Conservation (phyloP, 768 basidiomycete genomes). For the Cantharellus cinnabarinus region DNA sequence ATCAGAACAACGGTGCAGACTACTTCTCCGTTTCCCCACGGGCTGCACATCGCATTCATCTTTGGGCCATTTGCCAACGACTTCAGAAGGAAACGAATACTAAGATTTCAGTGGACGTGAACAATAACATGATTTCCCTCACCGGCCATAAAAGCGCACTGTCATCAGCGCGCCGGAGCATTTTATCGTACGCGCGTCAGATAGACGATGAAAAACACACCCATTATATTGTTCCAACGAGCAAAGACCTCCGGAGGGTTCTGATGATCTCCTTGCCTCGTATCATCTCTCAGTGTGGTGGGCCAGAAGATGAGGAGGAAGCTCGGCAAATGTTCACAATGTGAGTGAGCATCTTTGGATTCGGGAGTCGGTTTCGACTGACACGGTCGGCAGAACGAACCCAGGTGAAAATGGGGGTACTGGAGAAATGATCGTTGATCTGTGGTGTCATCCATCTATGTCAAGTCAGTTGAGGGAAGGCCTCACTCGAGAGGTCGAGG, state of each 20-base stretch:
- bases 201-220: not conserved
- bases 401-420: not conserved
- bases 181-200: not conserved
- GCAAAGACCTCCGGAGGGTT: not conserved
- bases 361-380: not conserved
- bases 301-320: not conserved
- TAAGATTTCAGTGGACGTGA: not conserved
- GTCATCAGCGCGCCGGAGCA: not conserved
- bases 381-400: not conserved
- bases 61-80: not conserved
- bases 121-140: not conserved
- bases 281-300: not conserved
- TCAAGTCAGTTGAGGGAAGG: not conserved
- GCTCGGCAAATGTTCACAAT: not conserved
- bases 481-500: not conserved
- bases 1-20: not conserved
- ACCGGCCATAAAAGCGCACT: not conserved
- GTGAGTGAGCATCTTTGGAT: not conserved
- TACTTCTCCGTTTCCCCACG: not conserved
- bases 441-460: not conserved
- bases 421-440: not conserved
- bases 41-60: not conserved
- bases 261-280: not conserved
- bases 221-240: not conserved
- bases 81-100: not conserved